A percentile compares a stretch with the other conserved stretches of the same genome.
Evolutionary conservation across 768 basidiomycete species (phyloP).

Genomic region (Suillus plorans): DNA sequence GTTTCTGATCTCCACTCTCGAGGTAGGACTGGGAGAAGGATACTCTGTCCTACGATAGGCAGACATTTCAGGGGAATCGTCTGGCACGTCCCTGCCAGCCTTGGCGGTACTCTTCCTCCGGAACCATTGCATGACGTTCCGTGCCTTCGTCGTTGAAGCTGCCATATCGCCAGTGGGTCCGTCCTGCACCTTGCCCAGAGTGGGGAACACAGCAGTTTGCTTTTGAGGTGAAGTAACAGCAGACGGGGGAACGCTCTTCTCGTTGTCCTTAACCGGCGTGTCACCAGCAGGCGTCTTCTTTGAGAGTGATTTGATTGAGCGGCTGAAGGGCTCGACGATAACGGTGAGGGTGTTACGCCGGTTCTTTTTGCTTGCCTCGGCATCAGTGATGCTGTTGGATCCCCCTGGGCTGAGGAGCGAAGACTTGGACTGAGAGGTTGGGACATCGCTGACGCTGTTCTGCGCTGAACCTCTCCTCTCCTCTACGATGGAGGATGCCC

Average conservation of each 20-base stretch:
- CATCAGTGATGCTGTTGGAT: slow-evolving; percentile 16
- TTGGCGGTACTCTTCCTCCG: slow-evolving; percentile 60
- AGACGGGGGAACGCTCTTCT: slow-evolving; percentile 32
- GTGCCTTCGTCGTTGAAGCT: slow-evolving; percentile 83
- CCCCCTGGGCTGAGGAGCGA: slow-evolving; percentile 38
- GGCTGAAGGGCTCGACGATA: slow-evolving; percentile 78
- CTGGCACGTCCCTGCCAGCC: slow-evolving; percentile 27
- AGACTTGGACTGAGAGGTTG: slow-evolving; percentile 30
- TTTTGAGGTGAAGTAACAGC: slow-evolving; percentile 30
- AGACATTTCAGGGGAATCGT: slow-evolving; percentile 17
- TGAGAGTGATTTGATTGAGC: slow-evolving; percentile 39
- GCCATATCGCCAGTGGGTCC: slow-evolving; percentile 42
- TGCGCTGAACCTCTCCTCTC: slow-evolving; percentile 17
- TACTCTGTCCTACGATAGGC: slow-evolving; percentile 20
- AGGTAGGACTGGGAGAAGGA: slow-evolving; percentile 29
- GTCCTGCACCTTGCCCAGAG: slow-evolving; percentile 22
- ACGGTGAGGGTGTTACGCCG: slow-evolving; percentile 84
- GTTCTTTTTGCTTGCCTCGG: slow-evolving; percentile 50
- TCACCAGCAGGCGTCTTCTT: slow-evolving; percentile 33
- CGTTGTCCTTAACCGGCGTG: slow-evolving; percentile 44
- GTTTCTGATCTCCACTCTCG: slow-evolving; percentile 21
- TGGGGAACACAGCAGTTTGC: slow-evolving; percentile 25
- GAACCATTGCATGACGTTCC: slow-evolving; percentile 99
- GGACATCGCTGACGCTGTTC: slow-evolving; percentile 18
- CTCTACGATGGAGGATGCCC: slow-evolving; percentile 17